Evolutionary conservation across 768 basidiomycete genomes (phyloP).

Genomic region (Rhodotorula kratochvilovae): DNA sequence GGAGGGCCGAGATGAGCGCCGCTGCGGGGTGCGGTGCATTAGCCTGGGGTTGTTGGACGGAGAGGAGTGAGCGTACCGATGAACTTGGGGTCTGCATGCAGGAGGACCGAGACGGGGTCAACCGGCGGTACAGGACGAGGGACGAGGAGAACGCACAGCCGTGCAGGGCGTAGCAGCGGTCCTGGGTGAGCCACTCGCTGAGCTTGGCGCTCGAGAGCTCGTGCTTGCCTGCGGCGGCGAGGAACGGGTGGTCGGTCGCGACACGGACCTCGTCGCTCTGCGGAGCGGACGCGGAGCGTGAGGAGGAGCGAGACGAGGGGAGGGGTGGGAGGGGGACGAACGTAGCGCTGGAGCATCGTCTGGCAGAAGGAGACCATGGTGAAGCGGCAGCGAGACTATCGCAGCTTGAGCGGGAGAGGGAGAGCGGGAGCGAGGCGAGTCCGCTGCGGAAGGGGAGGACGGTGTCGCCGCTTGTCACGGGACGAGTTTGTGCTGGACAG

Average conservation of each 20-base stretch:
- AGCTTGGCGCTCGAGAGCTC: conserved; percentile 55
- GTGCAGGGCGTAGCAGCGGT: conserved; percentile 67
- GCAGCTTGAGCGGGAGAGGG: not conserved
- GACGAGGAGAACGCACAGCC: conserved; percentile 51
- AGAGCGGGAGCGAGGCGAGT: not conserved
- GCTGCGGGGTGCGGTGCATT: not conserved
- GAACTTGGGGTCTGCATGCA: conserved; percentile 56
- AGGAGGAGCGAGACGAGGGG: not conserved
- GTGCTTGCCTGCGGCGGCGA: conserved; percentile 57
- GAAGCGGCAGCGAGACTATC: not conserved
- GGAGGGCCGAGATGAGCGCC: conserved; percentile 60
- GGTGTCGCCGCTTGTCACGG: too few relatives aligned
- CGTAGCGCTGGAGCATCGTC: conserved; percentile 28
- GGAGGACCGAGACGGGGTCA: too few relatives aligned
- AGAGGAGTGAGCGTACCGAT: conserved; percentile 53
- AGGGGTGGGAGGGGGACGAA: not conserved
- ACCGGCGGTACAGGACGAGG: not conserved
- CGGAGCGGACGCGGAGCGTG: not conserved
- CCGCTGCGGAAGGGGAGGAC: not conserved
- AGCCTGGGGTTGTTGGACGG: not conserved
- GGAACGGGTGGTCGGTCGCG: conserved; percentile 60
- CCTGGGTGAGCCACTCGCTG: conserved; percentile 65
- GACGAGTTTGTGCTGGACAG: too few relatives aligned
- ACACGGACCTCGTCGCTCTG: conserved; percentile 38
- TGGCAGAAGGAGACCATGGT: not conserved